phyloP scores from a whole-genome alignment of 768 basidiomycete genomes.

The Suillus subaureus region DNA sequence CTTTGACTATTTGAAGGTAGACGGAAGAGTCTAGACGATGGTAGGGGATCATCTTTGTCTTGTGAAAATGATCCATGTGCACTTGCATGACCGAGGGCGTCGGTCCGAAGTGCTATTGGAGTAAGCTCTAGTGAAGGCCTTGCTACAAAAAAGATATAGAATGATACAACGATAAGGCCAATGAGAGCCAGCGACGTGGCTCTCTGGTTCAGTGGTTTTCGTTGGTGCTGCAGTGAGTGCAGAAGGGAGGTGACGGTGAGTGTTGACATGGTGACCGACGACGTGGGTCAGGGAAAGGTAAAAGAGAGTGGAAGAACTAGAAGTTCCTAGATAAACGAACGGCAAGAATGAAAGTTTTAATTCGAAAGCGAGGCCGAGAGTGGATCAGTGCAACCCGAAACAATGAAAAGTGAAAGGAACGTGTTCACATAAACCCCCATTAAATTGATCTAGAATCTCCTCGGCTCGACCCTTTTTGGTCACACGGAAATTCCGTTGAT shows the following conservation, averaged over 20 bases:
- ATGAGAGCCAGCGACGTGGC: conserved; percentile 57
- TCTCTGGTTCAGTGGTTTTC: conserved; percentile 49
- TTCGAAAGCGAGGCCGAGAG: neutral
- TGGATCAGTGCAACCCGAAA: conserved; percentile 4
- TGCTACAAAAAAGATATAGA: conserved; percentile 58
- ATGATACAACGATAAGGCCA: conserved; percentile 50
- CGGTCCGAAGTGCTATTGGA: conserved; percentile 34
- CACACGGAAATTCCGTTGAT: neutral
- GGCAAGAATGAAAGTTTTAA: conserved; percentile 9
- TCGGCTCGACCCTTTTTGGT: neutral
- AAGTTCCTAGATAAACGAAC: conserved; percentile 3
- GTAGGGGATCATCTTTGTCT: conserved; percentile 23
- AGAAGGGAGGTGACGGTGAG: conserved; percentile 35
- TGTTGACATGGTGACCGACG: conserved; percentile 19
- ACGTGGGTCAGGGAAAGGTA: conserved; percentile 14
- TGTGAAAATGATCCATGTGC: conserved; percentile 26
- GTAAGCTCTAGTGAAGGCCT: conserved; percentile 43
- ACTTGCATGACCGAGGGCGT: conserved; percentile 30
- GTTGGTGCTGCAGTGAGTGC: conserved; percentile 36
- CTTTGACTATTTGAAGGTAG: conserved; percentile 10
- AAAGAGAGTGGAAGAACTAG: conserved; percentile 9
- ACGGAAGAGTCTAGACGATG: conserved; percentile 34
- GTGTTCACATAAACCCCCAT: neutral
- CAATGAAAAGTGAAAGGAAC: neutral
- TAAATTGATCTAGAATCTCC: neutral